Percentiles rank a stretch among this genome's conserved stretches.
Conservation (phyloP, 2,329 filamentous ascomycete genomes). For the Xylaria sp. region DNA sequence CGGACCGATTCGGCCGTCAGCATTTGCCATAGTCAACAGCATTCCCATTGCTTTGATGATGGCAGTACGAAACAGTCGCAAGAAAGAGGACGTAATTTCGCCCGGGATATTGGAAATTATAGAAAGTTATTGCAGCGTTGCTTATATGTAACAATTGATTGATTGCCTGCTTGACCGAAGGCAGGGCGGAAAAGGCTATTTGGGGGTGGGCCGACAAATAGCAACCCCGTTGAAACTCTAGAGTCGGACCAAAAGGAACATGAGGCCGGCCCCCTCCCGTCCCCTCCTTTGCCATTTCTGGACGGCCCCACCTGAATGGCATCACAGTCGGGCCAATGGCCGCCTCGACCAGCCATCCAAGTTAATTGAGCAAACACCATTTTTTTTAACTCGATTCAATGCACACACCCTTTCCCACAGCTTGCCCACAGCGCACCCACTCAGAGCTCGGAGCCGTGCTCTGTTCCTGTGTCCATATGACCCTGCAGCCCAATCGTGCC, state of each 20-base stretch:
- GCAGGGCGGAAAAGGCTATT: constrained; percentile 25
- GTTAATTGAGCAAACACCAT: constrained; percentile 35
- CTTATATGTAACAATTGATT: constrained; percentile 27
- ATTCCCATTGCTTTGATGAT: background rate
- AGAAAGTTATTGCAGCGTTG: constrained; percentile 22
- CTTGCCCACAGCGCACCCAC: constrained; percentile 34
- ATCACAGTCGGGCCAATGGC: constrained; percentile 44
- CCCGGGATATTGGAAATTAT: constrained; percentile 11
- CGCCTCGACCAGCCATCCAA: constrained; percentile 44
- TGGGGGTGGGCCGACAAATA: constrained; percentile 16
- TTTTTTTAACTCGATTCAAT: constrained; percentile 38
- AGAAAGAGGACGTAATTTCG: background rate
- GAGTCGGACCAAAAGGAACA: constrained; percentile 21
- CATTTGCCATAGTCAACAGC: background rate
- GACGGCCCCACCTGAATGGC: constrained; percentile 34
- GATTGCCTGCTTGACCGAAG: constrained; percentile 8
- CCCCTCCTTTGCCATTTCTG: constrained; percentile 33
- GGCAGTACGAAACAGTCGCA: background rate
- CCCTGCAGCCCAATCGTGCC: constrained; percentile 35
- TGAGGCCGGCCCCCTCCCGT: constrained; percentile 28
- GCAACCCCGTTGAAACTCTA: constrained; percentile 25
- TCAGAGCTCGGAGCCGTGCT: constrained; percentile 18
- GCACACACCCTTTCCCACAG: constrained; percentile 8
- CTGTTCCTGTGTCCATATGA: background rate
- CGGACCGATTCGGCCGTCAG: constrained; percentile 16